Percentiles rank a stretch among this genome's conserved stretches.
Conservation (phyloP, 2,329 filamentous ascomycete species). For the Colletotrichum siamense region DNA sequence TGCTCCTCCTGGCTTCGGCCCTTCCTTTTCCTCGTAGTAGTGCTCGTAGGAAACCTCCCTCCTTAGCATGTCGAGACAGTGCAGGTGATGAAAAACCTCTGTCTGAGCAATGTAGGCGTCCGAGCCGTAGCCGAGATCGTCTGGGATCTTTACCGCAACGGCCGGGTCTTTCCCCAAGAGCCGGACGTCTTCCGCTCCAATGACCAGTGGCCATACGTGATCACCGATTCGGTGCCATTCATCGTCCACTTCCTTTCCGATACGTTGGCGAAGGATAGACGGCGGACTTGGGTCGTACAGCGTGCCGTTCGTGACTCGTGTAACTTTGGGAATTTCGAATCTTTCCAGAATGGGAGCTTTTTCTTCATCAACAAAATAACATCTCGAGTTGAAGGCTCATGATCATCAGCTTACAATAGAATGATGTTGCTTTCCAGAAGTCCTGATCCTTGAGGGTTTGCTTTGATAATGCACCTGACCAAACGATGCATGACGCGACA, state of each 20-base stretch:
- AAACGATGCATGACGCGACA: neutral
- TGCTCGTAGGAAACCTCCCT: constrained; percentile 3
- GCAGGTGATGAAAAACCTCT: constrained; percentile 42
- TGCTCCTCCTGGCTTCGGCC: neutral
- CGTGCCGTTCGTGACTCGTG: neutral
- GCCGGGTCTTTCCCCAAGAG: constrained; percentile 34
- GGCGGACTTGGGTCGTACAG: neutral
- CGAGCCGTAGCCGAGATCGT: constrained; percentile 31
- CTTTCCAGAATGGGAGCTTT: neutral
- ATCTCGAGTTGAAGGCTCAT: neutral
- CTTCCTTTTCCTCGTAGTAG: neutral
- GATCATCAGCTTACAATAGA: neutral
- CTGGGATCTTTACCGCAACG: constrained; percentile 28
- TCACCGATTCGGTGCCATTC: constrained; percentile 6
- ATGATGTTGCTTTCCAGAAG: neutral
- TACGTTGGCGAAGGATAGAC: neutral
- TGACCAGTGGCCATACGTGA: neutral
- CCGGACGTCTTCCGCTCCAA: neutral
- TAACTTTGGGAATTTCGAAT: neutral
- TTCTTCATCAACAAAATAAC: neutral
- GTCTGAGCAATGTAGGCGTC: constrained; percentile 37
- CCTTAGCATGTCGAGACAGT: constrained; percentile 41
- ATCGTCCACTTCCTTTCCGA: neutral
- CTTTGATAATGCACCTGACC: neutral
- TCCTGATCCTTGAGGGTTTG: neutral